These are phyloP conservation scores for Mycena indigotica DNA, from an alignment of 768 basidiomycete species.

Conservation along the genomic window DNA sequence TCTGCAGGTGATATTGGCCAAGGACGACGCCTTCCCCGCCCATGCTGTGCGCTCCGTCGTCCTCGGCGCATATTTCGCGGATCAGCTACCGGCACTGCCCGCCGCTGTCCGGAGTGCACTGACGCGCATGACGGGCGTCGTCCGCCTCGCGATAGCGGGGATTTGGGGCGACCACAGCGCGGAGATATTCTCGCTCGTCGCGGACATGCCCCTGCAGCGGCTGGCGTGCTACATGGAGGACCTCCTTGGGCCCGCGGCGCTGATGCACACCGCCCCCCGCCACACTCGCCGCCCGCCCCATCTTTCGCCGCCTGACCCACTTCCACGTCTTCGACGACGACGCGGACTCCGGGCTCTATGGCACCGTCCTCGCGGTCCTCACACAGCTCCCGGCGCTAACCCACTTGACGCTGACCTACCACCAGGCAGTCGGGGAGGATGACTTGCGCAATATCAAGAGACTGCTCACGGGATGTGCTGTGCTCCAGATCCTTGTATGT, in stretches of 20 bases:
- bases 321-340: not conserved
- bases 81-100: not conserved
- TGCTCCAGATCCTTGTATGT: not conserved
- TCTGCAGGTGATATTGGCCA: not conserved
- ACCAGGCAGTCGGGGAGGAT: not conserved
- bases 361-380: not conserved
- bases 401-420: not conserved
- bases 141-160: not conserved
- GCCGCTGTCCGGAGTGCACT: no score
- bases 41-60: not conserved
- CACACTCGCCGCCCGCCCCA: not conserved
- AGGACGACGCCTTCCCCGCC: not conserved
- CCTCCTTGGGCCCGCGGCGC: not conserved
- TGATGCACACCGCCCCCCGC: not conserved
- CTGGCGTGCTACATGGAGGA: not conserved
- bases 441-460: not conserved
- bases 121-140: not conserved
- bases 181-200: not conserved
- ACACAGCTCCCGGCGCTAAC: not conserved
- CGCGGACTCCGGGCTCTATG: not conserved
- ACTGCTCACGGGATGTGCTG: not conserved
- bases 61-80: not conserved
- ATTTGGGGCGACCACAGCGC: not conserved
- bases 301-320: not conserved
- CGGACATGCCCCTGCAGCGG: not conserved